These are phyloP conservation scores for Gymnopilus junonius DNA, from an alignment of 768 basidiomycete genomes.

Conservation along the genomic window DNA sequence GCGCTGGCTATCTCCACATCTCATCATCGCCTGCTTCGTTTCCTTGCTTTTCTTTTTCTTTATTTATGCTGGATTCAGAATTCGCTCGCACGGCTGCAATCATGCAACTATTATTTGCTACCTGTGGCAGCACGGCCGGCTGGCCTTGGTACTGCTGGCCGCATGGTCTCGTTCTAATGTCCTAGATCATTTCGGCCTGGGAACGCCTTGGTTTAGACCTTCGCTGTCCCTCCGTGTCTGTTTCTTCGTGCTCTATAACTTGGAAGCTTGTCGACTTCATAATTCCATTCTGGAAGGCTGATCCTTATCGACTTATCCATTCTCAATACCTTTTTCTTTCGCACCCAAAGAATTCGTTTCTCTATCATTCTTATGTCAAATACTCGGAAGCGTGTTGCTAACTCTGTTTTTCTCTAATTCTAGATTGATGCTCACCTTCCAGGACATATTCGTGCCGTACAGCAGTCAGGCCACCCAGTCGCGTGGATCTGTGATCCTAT, in stretches of 20 bases:
- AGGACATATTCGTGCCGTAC: constrained; percentile 81
- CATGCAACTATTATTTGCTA: no score
- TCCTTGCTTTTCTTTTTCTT: neutral
- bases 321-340: neutral
- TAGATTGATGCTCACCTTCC: constrained; percentile 50
- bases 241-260: neutral
- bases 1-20: neutral
- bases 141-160: neutral
- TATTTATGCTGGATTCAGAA: no score
- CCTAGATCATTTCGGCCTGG: neutral
- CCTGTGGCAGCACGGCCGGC: no score
- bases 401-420: neutral
- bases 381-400: neutral
- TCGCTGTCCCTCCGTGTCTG: neutral
- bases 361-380: neutral
- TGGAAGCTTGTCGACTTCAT: neutral
- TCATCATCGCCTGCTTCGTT: neutral
- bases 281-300: neutral
- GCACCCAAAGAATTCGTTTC: neutral
- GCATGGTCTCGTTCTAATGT: neutral
- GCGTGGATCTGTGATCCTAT: constrained; percentile 97
- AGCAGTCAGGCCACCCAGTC: constrained; percentile 81
- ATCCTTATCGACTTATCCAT: neutral
- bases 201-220: neutral
- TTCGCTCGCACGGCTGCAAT: neutral